Evolutionary conservation across 139 green algal species (phyloP), one percentile per base, ranked within the genome.

Genomic region (Chlorella vulgaris): DNA sequence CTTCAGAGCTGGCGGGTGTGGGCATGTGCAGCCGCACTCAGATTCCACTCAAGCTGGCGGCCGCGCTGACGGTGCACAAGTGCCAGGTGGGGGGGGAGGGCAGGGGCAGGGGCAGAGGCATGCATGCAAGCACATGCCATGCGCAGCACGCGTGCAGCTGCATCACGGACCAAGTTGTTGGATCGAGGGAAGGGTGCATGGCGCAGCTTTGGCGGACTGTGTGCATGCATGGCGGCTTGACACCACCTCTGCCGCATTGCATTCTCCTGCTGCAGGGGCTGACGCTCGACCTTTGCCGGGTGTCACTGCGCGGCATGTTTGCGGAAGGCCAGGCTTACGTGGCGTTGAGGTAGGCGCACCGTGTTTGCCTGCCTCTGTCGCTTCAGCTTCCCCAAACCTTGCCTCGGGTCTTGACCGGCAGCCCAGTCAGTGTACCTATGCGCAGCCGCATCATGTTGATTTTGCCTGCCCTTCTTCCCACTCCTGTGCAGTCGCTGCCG

Each of bases 301-400:
- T 91, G 21, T 60, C 63, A 24, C 83, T 91, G 1, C 22, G 39
- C 31, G 68, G 80, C 50, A 80, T 84, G 35, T 96, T 96, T 78
- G 92, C 90, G 0, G 77, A 91, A 36, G 92, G 91, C 21, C 91
- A 96, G 86, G 90, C 90, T 28, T 96, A 96, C 77, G 93, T 96
- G 62, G 93, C 93, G 7, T 88, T 96, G 2, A 88, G 69, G n/a
- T 66, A 50, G 15, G 70, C 28, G 39, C 18, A 5, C 5, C 55
- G 5, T 65, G 55, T 58, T 58, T 58, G 47, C 10, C 15, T 10
- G 47, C 13, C 13, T 58, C 15, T 58, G 47, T 15, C 15, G 10
- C 47, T 24, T 58, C 15, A 15, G 47, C 13, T 24, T 58, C 15
- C 47, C 47, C 47, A 24, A 58, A 24, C 47, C 13, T 15, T 58